Evolutionary conservation across 306 rosid species (phyloP).

Genomic region (Cicer judaicum): DNA sequence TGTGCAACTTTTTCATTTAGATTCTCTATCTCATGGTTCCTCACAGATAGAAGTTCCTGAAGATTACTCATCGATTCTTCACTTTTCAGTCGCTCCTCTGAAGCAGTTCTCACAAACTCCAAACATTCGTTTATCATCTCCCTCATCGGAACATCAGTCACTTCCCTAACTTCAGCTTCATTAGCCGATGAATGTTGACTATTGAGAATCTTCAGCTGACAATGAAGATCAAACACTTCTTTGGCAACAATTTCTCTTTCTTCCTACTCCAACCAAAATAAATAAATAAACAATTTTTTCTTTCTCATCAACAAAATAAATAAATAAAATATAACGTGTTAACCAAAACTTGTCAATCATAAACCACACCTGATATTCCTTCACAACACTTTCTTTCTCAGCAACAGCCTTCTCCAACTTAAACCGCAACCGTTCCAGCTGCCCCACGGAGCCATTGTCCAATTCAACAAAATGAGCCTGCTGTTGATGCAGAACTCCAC

Average conservation of each 20-base stretch:
- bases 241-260: constrained; percentile 59
- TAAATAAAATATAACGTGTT: background rate
- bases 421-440: constrained; percentile 52
- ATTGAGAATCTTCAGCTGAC: constrained; percentile 63
- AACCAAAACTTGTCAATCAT: constrained; percentile 9
- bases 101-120: constrained; percentile 53
- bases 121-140: constrained; percentile 65
- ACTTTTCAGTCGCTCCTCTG: constrained; percentile 52
- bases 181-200: constrained; percentile 39
- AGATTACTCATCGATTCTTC: constrained; percentile 56
- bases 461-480: constrained; percentile 41
- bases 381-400: constrained; percentile 54
- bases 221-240: constrained; percentile 58
- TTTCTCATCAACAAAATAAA: constrained; percentile 48
- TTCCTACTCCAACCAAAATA: constrained; percentile 53
- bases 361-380: constrained; percentile 56
- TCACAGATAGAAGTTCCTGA: constrained; percentile 50
- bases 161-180: constrained; percentile 49
- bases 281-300: constrained; percentile 39
- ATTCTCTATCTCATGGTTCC: constrained; percentile 75
- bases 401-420: constrained; percentile 46
- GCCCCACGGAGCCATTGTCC: constrained; percentile 43
- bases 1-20: constrained; percentile 65
- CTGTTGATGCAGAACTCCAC: constrained; percentile 23
- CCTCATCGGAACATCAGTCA: constrained; percentile 44